A percentile compares a stretch with the other conserved stretches of the same genome.
phyloP scores from a whole-genome alignment of 106 monocot species.

The Allium fistulosum region DNA sequence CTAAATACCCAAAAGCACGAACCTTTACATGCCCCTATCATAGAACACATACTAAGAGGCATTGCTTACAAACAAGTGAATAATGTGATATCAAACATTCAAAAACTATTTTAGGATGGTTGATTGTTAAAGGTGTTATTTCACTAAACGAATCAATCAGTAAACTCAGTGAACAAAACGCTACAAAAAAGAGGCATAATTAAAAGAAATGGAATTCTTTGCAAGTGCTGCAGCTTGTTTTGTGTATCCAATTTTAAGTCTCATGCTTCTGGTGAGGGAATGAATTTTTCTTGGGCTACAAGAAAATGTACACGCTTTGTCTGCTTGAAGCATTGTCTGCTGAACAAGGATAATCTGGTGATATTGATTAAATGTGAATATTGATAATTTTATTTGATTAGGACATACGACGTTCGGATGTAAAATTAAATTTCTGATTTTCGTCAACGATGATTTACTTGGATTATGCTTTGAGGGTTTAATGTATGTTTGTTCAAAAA shows the following conservation, averaged over 20 bases:
- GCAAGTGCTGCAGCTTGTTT: conserved; percentile 54
- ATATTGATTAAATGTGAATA: too few relatives aligned
- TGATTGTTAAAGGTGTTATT: conserved; percentile 49
- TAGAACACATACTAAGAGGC: conserved; percentile 13
- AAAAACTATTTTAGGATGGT: conserved; percentile 58
- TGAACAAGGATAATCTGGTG: conserved; percentile 6
- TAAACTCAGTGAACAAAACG: conserved; percentile 23
- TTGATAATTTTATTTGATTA: too few relatives aligned
- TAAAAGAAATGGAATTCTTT: conserved; percentile 50
- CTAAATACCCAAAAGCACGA: conserved; percentile 5
- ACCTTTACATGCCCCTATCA: neutral
- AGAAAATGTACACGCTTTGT: conserved; percentile 41
- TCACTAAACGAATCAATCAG: conserved; percentile 38
- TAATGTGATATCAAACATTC: conserved; percentile 2
- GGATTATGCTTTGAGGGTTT: too few relatives aligned
- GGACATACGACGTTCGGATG: too few relatives aligned
- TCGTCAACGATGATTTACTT: too few relatives aligned
- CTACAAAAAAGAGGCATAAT: conserved; percentile 48
- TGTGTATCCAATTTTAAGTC: conserved; percentile 53
- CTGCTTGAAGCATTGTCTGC: conserved; percentile 72
- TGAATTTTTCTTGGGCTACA: conserved; percentile 36
- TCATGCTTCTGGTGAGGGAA: conserved; percentile 36
- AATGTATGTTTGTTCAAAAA: too few relatives aligned
- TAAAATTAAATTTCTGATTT: too few relatives aligned
- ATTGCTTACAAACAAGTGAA: neutral